Conservation (phyloP, 345 rosid genomes). For the Boechera divaricarpa region DNA sequence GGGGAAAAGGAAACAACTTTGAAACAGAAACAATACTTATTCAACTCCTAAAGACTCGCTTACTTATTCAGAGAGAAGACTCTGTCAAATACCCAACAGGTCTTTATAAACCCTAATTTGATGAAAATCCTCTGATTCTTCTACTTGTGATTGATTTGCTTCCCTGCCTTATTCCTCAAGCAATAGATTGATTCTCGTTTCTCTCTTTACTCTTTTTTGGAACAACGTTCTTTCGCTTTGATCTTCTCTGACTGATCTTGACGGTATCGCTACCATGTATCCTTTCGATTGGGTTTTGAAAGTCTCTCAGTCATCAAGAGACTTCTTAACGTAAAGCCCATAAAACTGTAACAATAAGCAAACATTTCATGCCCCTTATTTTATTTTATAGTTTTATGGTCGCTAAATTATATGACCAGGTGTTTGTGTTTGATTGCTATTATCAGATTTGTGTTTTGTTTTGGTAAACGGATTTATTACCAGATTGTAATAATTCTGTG, state of each 20-base stretch:
- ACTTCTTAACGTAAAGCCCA: not conserved
- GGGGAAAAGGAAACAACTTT: no score
- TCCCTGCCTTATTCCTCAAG: constrained; percentile 29
- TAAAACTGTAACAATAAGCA: not conserved
- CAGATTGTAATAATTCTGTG: no score
- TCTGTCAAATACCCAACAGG: not conserved
- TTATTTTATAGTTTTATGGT: not conserved
- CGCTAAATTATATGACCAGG: not conserved
- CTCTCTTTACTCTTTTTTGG: not conserved
- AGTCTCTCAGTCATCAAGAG: constrained; percentile 21
- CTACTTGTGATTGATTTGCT: not conserved
- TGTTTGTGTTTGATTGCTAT: not conserved
- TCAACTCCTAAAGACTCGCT: no score
- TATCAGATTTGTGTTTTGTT: no score
- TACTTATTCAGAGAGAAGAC: no score
- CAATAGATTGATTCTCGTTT: constrained; percentile 14
- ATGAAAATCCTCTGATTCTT: not conserved
- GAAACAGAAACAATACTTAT: no score
- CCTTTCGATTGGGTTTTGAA: constrained; percentile 3
- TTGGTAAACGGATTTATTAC: no score
- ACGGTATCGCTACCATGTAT: not conserved
- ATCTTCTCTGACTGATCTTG: constrained; percentile 32
- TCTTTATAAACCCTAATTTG: constrained; percentile 24
- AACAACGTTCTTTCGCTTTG: constrained; percentile 3
- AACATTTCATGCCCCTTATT: not conserved